Conservation (phyloP, 169 alveolate species). For the Plasmodium malariae region DNA sequence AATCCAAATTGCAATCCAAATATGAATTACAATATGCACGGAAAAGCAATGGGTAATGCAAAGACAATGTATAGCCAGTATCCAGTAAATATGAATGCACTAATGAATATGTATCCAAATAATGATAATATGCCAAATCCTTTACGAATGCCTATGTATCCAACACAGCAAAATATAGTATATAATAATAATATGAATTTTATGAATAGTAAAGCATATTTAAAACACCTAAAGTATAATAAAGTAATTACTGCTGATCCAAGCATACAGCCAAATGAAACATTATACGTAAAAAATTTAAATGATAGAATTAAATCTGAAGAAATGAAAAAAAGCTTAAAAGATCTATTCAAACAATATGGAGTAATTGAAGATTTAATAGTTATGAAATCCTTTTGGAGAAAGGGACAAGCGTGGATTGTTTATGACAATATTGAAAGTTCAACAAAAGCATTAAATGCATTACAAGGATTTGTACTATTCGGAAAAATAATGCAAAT, state of each 20-base stretch:
- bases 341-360: slow-evolving; percentile 80
- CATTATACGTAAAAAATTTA: slow-evolving; percentile 81
- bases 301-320: slow-evolving; percentile 82
- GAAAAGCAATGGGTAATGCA: slow-evolving; percentile 12
- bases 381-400: slow-evolving; percentile 89
- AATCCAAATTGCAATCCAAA: not conserved
- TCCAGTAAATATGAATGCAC: slow-evolving; percentile 58
- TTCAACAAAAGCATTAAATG: slow-evolving; percentile 85
- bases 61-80: slow-evolving; percentile 11
- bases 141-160: slow-evolving; percentile 51
- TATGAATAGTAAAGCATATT: slow-evolving; percentile 73
- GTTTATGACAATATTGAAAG: slow-evolving; percentile 82
- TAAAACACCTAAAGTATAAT: slow-evolving; percentile 75
- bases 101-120: slow-evolving; percentile 16
- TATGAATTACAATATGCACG: slow-evolving; percentile 36
- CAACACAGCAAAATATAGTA: slow-evolving; percentile 46
- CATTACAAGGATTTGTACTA: slow-evolving; percentile 83
- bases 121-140: slow-evolving; percentile 26
- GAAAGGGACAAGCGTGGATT: slow-evolving; percentile 90
- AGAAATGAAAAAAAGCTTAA: slow-evolving; percentile 80
- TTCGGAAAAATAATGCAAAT: slow-evolving; percentile 88
- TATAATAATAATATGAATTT: slow-evolving; percentile 47
- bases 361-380: slow-evolving; percentile 85
- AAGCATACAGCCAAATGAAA: slow-evolving; percentile 83
- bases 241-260: slow-evolving; percentile 83